A percentile compares a stretch with the other conserved stretches of the same genome.
These are phyloP conservation scores for Macaranga tanarius DNA, from an alignment of 441 rosid genomes.

Conservation along the genomic window DNA sequence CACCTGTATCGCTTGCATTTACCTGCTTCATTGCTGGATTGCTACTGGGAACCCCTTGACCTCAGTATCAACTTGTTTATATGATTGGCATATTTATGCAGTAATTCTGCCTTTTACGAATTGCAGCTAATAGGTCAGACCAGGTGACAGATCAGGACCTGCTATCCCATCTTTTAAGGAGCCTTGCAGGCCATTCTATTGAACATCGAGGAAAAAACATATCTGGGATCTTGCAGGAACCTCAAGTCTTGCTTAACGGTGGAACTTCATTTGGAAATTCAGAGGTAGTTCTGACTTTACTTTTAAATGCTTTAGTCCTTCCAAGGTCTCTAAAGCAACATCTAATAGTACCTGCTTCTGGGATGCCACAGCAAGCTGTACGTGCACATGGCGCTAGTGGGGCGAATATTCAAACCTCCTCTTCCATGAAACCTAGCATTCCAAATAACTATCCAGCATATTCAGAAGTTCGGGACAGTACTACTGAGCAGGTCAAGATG, in stretches of 20 bases:
- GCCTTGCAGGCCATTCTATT: slow-evolving; percentile 58
- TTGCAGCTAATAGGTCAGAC: slow-evolving; percentile 70
- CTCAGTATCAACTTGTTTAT: background rate
- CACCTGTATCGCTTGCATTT: slow-evolving; percentile 8
- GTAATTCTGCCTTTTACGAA: slow-evolving; percentile 23
- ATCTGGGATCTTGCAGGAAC: slow-evolving; percentile 58
- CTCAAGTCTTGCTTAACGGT: slow-evolving; percentile 48
- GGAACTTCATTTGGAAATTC: slow-evolving; percentile 45
- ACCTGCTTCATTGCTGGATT: slow-evolving; percentile 6
- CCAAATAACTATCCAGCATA: slow-evolving; percentile 30
- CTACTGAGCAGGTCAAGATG: slow-evolving; percentile 49
- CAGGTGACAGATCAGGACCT: slow-evolving; percentile 69
- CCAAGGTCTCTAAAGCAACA: slow-evolving; percentile 43
- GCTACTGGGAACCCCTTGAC: background rate
- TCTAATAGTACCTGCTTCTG: slow-evolving; percentile 36
- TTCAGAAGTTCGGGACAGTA: slow-evolving; percentile 37
- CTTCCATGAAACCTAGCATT: slow-evolving; percentile 29
- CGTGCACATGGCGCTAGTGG: slow-evolving; percentile 29
- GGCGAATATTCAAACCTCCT: slow-evolving; percentile 25
- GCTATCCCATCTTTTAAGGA: slow-evolving; percentile 67
- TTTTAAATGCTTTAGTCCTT: slow-evolving; percentile 46
- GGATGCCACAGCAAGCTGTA: slow-evolving; percentile 42
- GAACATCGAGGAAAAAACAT: slow-evolving; percentile 59
- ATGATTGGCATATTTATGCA: background rate
- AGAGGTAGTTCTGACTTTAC: slow-evolving; percentile 42